Base-by-base conservation (phyloP, 2,329 filamentous ascomycete genomes). In the Truncatella angustata region DNA sequence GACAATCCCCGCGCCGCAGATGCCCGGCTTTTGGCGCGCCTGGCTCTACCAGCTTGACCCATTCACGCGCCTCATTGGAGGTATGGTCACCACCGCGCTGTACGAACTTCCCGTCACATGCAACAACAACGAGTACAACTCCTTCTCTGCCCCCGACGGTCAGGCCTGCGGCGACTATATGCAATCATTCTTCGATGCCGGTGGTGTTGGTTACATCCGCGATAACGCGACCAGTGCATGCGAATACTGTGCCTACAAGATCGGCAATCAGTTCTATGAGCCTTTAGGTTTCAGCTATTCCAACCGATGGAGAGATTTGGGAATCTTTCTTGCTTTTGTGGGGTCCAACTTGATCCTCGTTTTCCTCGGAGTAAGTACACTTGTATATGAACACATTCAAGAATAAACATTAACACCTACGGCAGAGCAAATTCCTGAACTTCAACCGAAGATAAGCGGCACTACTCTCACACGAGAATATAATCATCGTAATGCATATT, bases 1-100 rank as follows among this genome's bases (percentile, higher is more conserved):
- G 55, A 88, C 89, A 0, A 89, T 95, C 47, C 87, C 91, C 0
- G 82, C 85, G 37, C 81, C 86, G 0, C 84, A 89, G 68, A 95
- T 95, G 71, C 87, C 89, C 2, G 74, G 71, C 2, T 91, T 91
- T 72, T 94, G 88, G 88, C 80, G 86, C 30, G 77, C 80, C 1
- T 94, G 89, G 90, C 76, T 94, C 6, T 92, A 92, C 73, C 77
- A 93, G 68, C 82, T 95, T 14, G 85, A 91, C 64, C 90, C 90
- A 3, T 91, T 94, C 69, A 95, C 89, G 0, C 84, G 89, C 5
- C 81, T 95, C 26, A 90, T 95, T 61, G 78, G 86, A 45, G 89
- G 89, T 51, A 90, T 91, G 77, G 82, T 92, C 14, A 85, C 87
- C 3, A 92, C 89, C 0, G 89, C 89, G 56, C 78, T 94, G 5